These are phyloP conservation scores for Trichomonascus vanleenenianus DNA, from an alignment of 805 yeast genomes.

Conservation along the genomic window DNA sequence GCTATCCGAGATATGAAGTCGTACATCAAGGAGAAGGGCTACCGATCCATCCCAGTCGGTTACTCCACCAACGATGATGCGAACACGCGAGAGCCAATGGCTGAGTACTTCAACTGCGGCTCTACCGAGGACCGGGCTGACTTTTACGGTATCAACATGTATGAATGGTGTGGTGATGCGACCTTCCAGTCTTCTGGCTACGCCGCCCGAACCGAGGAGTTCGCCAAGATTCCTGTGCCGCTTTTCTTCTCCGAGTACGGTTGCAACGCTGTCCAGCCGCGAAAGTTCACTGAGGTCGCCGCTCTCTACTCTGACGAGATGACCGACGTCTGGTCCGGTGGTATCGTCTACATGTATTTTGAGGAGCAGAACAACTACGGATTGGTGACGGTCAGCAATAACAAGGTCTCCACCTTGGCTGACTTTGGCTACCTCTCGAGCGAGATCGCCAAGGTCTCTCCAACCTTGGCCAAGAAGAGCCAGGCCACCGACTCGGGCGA, in stretches of 20 bases:
- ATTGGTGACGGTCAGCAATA: slow-evolving; percentile 49
- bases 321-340: slow-evolving; percentile 93
- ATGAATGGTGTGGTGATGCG: slow-evolving; percentile 73
- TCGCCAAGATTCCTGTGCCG: slow-evolving; percentile 66
- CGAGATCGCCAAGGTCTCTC: slow-evolving; percentile 46
- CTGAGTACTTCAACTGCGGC: slow-evolving; percentile 84
- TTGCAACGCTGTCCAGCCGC: slow-evolving; percentile 66
- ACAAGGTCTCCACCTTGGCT: slow-evolving; percentile 46
- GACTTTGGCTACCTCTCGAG: slow-evolving; percentile 54
- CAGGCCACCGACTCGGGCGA: slow-evolving; percentile 32
- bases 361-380: slow-evolving; percentile 73
- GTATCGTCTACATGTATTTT: slow-evolving; percentile 86
- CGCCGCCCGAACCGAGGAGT: slow-evolving; percentile 61
- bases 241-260: slow-evolving; percentile 86
- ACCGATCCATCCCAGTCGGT: slow-evolving; percentile 85
- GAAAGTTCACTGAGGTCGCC: slow-evolving; percentile 68
- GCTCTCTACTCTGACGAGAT: slow-evolving; percentile 59
- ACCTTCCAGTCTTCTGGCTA: slow-evolving; percentile 59
- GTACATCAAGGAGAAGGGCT: slow-evolving; percentile 58
- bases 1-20: slow-evolving; percentile 83
- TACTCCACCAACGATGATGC: slow-evolving; percentile 88
- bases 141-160: slow-evolving; percentile 80
- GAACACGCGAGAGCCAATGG: slow-evolving; percentile 67
- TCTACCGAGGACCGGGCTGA: slow-evolving; percentile 50
- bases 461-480: slow-evolving; percentile 39